Percentiles rank a stretch among this genome's conserved stretches.
phyloP scores from a whole-genome alignment of 2,329 filamentous ascomycete species.

The Aspergillus sp. region DNA sequence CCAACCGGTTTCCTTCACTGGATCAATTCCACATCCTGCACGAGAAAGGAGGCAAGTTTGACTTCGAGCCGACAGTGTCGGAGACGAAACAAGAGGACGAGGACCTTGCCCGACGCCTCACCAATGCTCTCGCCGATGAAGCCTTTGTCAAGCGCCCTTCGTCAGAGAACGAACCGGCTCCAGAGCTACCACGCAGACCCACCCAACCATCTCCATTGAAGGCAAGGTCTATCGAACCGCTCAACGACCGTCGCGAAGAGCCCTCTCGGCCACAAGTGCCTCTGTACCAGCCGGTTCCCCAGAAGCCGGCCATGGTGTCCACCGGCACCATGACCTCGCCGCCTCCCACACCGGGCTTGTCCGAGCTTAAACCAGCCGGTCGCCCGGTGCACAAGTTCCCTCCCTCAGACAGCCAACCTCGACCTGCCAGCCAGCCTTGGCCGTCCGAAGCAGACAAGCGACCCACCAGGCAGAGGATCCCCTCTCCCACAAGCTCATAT shows the following conservation, averaged over 20 bases:
- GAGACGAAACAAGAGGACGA: constrained; percentile 45
- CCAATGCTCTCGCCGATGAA: constrained; percentile 77
- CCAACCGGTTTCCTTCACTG: constrained; percentile 80
- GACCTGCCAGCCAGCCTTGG: constrained; percentile 51
- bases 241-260: constrained; percentile 22
- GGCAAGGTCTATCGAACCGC: constrained; percentile 20
- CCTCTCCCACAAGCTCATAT: constrained; percentile 33
- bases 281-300: constrained; percentile 45
- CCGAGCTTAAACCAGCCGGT: constrained; percentile 26
- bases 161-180: constrained; percentile 27
- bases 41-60: constrained; percentile 78
- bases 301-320: constrained; percentile 57
- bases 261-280: constrained; percentile 26
- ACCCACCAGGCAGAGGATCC: constrained; percentile 21
- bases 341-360: constrained; percentile 40
- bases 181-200: constrained; percentile 24
- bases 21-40: constrained; percentile 91
- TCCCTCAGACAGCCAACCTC: constrained; percentile 40
- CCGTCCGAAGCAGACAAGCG: constrained; percentile 25
- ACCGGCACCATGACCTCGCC: constrained; percentile 77
- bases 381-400: constrained; percentile 56
- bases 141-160: constrained; percentile 62
- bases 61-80: constrained; percentile 64
- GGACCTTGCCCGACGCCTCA: constrained; percentile 63
- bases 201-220: constrained; percentile 23